Evolutionary conservation across 305 asterid genomes (phyloP).

Genomic region (Fraxinus paxiana): DNA sequence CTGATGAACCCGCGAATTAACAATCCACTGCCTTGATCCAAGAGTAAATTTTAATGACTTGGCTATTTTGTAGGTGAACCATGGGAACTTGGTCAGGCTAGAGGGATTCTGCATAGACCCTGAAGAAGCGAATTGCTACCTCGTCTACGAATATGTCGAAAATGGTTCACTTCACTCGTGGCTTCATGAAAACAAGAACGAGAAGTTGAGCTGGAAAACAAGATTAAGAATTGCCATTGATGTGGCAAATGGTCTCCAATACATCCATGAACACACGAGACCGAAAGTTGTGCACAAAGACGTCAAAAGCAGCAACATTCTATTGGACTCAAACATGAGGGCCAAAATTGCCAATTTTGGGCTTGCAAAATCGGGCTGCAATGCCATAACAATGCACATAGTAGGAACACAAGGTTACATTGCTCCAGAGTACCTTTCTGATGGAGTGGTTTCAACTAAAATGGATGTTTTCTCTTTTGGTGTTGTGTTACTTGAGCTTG

Average conservation of each 20-base stretch:
- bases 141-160: conserved; percentile 77
- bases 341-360: conserved; percentile 93
- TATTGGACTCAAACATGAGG: conserved; percentile 71
- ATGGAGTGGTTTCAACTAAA: conserved; percentile 72
- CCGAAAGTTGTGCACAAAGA: conserved; percentile 90
- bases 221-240: conserved; percentile 67
- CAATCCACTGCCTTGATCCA: not conserved
- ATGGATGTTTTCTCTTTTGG: conserved; percentile 87
- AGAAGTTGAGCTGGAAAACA: conserved; percentile 63
- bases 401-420: conserved; percentile 93
- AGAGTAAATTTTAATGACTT: not conserved
- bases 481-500: conserved; percentile 79
- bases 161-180: conserved; percentile 75
- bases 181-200: conserved; percentile 49
- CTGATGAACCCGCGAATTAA: not conserved
- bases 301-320: conserved; percentile 85
- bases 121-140: conserved; percentile 73
- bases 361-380: conserved; percentile 75
- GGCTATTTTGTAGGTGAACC: conserved; percentile 59
- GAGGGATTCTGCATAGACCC: conserved; percentile 90
- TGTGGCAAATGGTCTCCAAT: conserved; percentile 84
- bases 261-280: conserved; percentile 90
- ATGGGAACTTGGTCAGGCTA: conserved; percentile 83
- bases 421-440: conserved; percentile 71
- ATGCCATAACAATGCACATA: conserved; percentile 90